Evolutionary conservation across 495 filamentous ascomycete genomes (phyloP).

Genomic region (Echria macrotheca): DNA sequence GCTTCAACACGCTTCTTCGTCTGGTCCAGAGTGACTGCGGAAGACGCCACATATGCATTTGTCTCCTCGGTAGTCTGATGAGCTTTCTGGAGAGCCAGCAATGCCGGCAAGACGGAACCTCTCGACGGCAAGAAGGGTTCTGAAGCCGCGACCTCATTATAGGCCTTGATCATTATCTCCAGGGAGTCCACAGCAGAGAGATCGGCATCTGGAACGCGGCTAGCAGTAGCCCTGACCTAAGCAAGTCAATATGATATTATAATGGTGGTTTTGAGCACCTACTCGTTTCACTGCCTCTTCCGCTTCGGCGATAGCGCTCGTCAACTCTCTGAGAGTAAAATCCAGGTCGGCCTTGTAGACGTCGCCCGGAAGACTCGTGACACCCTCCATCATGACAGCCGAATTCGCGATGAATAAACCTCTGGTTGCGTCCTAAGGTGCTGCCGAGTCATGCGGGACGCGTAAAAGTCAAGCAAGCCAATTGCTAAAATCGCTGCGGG

Average conservation of each 20-base stretch:
- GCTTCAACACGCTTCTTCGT: conserved; percentile 49
- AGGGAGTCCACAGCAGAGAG: conserved; percentile 25
- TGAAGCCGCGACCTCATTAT: conserved; percentile 52
- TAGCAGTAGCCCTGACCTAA: conserved; percentile 14
- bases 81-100: conserved; percentile 64
- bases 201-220: conserved; percentile 4
- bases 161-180: conserved; percentile 59
- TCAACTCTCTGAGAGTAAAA: conserved; percentile 58
- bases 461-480: neutral
- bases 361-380: neutral
- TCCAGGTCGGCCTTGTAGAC: conserved; percentile 52
- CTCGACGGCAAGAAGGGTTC: conserved; percentile 59
- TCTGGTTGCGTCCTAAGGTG: neutral
- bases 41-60: conserved; percentile 51
- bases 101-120: conserved; percentile 62
- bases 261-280: too few relatives aligned
- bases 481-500: too few relatives aligned
- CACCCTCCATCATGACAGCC: neutral
- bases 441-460: too few relatives aligned
- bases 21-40: conserved; percentile 48
- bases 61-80: conserved; percentile 58
- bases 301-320: conserved; percentile 59
- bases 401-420: neutral
- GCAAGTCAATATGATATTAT: too few relatives aligned
- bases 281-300: conserved; percentile 52